These are phyloP conservation scores for Starmera pachycereana DNA, from an alignment of 805 yeast species.

Conservation along the genomic window DNA sequence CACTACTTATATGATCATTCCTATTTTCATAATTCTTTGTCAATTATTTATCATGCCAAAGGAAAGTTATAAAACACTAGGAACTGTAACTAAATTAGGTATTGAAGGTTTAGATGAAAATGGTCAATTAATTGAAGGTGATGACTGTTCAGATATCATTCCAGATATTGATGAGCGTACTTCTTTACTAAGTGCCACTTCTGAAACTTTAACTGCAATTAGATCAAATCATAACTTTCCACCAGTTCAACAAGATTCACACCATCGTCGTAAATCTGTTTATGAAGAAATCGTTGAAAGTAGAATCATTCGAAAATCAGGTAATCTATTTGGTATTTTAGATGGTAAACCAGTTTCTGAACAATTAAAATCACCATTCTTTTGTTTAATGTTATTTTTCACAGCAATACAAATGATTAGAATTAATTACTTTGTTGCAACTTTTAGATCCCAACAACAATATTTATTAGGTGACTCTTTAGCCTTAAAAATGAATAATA, in stretches of 20 bases:
- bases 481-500: constrained; percentile 54
- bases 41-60: constrained; percentile 76
- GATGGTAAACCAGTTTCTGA: constrained; percentile 47
- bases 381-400: constrained; percentile 62
- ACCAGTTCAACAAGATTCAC: too few species aligned
- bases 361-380: constrained; percentile 58
- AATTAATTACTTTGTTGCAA: constrained; percentile 88
- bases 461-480: constrained; percentile 44
- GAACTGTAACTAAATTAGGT: constrained; percentile 54
- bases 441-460: constrained; percentile 73
- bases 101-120: constrained; percentile 69
- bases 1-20: constrained; percentile 57
- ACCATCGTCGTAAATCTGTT: constrained; percentile 38
- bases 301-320: constrained; percentile 39
- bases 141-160: constrained; percentile 31
- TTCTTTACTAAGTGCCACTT: constrained; percentile 11
- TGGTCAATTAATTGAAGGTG: constrained; percentile 36
- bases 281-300: constrained; percentile 59
- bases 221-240: constrained; percentile 10
- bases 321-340: constrained; percentile 61
- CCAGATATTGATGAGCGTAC: constrained; percentile 31
- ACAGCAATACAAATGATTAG: constrained; percentile 86
- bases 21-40: constrained; percentile 63
- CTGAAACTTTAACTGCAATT: constrained; percentile 10
- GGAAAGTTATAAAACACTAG: constrained; percentile 63